Percentiles rank a stretch among this genome's conserved stretches.
Conservation (phyloP, 2,329 filamentous ascomycete genomes). For the Fusarium liriodendri region DNA sequence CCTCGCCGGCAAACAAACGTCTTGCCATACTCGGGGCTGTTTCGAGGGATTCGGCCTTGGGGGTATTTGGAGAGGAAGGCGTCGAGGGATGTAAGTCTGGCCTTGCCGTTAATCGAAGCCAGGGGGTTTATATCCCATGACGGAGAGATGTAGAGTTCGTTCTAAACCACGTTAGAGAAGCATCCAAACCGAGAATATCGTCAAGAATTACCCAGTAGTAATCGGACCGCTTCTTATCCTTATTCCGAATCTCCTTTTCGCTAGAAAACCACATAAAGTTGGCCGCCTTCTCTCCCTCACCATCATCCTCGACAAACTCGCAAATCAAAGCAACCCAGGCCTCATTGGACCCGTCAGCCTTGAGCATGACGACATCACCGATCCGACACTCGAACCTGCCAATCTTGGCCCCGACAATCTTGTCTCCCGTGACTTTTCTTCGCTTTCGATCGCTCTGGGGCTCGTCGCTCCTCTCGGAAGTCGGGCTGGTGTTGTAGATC, state of each 20-base stretch:
- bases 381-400: slow-evolving; percentile 83
- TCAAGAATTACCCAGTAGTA: slow-evolving; percentile 69
- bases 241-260: slow-evolving; percentile 87
- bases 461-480: slow-evolving; percentile 45
- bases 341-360: slow-evolving; percentile 86
- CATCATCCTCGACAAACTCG: slow-evolving; percentile 80
- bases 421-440: slow-evolving; percentile 50
- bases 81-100: slow-evolving; percentile 79
- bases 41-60: slow-evolving; percentile 77
- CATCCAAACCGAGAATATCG: neutral
- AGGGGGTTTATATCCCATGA: slow-evolving; percentile 90
- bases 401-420: slow-evolving; percentile 85
- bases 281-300: slow-evolving; percentile 75
- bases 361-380: slow-evolving; percentile 87
- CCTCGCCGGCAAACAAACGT: slow-evolving; percentile 90
- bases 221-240: slow-evolving; percentile 84
- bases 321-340: slow-evolving; percentile 93
- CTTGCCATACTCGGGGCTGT: slow-evolving; percentile 81
- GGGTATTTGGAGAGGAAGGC: slow-evolving; percentile 78
- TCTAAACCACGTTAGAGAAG: slow-evolving; percentile 57
- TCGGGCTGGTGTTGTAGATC: slow-evolving; percentile 67
- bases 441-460: slow-evolving; percentile 49
- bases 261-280: slow-evolving; percentile 97
- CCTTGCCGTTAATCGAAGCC: slow-evolving; percentile 90
- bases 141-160: slow-evolving; percentile 92